These are phyloP conservation scores for Laetiporus sulphureus DNA, from an alignment of 1,284 basidiomycete genomes.

Conservation along the genomic window DNA sequence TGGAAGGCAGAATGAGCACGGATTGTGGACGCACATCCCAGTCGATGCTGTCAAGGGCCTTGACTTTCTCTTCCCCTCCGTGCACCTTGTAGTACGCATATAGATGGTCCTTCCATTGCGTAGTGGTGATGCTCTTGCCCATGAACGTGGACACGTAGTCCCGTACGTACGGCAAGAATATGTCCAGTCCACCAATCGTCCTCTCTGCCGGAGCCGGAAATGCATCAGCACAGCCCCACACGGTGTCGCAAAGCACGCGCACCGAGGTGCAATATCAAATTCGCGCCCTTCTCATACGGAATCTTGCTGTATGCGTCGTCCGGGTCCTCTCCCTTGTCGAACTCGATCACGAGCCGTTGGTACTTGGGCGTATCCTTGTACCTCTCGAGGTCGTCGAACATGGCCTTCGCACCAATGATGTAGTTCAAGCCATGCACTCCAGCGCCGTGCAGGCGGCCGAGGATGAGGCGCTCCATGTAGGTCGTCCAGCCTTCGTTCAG, in stretches of 20 bases:
- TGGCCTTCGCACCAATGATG: slow-evolving; percentile 58
- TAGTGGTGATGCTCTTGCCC: slow-evolving; percentile 82
- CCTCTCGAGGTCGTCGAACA: slow-evolving; percentile 66
- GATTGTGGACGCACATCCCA: slow-evolving; percentile 55
- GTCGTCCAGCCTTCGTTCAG: slow-evolving; percentile 94
- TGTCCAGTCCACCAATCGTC: slow-evolving; percentile 81
- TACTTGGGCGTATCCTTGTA: slow-evolving; percentile 64
- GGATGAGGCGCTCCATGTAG: slow-evolving; percentile 85
- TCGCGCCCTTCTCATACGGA: slow-evolving; percentile 74
- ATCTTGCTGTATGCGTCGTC: slow-evolving; percentile 74
- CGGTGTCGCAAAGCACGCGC: background rate
- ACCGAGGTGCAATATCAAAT: slow-evolving; percentile 67
- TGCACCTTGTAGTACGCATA: slow-evolving; percentile 70
- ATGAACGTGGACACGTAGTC: slow-evolving; percentile 78
- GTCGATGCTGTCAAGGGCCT: slow-evolving; percentile 68
- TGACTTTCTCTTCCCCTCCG: slow-evolving; percentile 55
- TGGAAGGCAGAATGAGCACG: too few species aligned
- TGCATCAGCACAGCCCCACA: background rate
- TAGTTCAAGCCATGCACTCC: slow-evolving; percentile 75
- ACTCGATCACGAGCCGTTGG: slow-evolving; percentile 84
- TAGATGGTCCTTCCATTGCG: slow-evolving; percentile 85
- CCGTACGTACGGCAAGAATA: slow-evolving; percentile 76
- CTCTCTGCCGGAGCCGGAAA: slow-evolving; percentile 43
- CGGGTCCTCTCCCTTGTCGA: slow-evolving; percentile 79
- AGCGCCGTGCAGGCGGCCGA: slow-evolving; percentile 68